phyloP scores from a whole-genome alignment of 306 rosid species.

The Vigna mungo region DNA sequence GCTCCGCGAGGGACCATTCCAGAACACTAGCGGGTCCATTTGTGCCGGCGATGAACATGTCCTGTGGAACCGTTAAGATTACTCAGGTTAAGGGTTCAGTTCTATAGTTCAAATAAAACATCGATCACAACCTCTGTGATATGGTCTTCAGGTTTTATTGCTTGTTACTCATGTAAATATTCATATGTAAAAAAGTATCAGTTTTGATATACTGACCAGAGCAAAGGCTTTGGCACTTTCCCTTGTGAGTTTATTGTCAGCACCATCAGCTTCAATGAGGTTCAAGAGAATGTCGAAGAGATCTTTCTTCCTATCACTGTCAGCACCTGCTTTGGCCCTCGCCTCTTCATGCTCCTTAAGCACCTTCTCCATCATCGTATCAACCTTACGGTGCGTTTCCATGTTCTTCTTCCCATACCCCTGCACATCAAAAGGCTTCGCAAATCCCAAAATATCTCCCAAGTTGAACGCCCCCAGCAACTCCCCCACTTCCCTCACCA shows the following conservation, averaged over 20 bases:
- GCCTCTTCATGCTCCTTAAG: not conserved
- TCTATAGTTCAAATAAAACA: too few relatives aligned
- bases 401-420: slow-evolving; percentile 18
- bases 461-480: slow-evolving; percentile 12
- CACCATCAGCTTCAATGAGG: not conserved
- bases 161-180: too few relatives aligned
- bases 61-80: slow-evolving; percentile 42
- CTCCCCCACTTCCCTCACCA: not conserved
- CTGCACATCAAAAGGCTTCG: not conserved
- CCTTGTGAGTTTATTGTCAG: not conserved
- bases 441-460: not conserved
- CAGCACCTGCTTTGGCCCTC: not conserved
- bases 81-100: too few relatives aligned
- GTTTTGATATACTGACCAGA: not conserved
- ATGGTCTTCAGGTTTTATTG: too few relatives aligned
- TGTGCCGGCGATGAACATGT: slow-evolving; percentile 63
- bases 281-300: slow-evolving; percentile 1
- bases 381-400: not conserved
- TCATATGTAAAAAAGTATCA: too few relatives aligned
- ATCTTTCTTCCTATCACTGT: not conserved
- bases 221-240: slow-evolving; percentile 18
- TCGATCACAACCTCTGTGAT: too few relatives aligned
- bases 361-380: not conserved
- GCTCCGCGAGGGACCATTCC: slow-evolving; percentile 64
- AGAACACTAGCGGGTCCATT: slow-evolving; percentile 53